Conservation (phyloP, 228 moss, liverwort and hornwort species). For the Sphagnum magellanicum region DNA sequence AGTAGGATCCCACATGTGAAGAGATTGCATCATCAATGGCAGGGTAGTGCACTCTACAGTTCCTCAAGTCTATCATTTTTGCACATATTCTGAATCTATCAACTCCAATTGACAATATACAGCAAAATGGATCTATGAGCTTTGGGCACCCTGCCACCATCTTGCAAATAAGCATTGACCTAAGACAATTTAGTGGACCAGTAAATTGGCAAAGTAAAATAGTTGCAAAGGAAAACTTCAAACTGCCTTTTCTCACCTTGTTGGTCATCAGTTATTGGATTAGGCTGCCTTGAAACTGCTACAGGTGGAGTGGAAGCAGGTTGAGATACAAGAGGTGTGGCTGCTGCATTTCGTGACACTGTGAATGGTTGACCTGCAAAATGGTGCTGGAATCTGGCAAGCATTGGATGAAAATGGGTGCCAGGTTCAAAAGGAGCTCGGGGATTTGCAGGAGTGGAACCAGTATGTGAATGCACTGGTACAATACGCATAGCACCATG, state of each 20-base stretch:
- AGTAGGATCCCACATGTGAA: too few species aligned
- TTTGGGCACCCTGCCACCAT: too few species aligned
- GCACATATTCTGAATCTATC: too few species aligned
- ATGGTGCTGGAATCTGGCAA: slow-evolving; percentile 68
- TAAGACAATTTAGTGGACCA: too few species aligned
- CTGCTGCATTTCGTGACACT: slow-evolving; percentile 17
- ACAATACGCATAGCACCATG: slow-evolving; percentile 83
- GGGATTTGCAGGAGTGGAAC: slow-evolving; percentile 6
- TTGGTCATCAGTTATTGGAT: slow-evolving; percentile 23
- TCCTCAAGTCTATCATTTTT: too few species aligned
- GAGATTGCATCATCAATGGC: too few species aligned
- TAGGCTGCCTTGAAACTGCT: slow-evolving; percentile 25
- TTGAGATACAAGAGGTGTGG: slow-evolving; percentile 19
- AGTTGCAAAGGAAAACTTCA: background rate
- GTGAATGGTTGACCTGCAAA: slow-evolving; percentile 31
- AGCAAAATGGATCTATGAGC: too few species aligned
- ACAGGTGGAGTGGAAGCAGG: slow-evolving; percentile 23
- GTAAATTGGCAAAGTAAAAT: too few species aligned
- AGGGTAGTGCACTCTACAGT: too few species aligned
- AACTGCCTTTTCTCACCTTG: slow-evolving; percentile 22
- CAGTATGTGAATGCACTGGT: slow-evolving; percentile 63
- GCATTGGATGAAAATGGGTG: slow-evolving; percentile 36
- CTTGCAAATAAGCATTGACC: too few species aligned
- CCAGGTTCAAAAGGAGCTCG: slow-evolving; percentile 31
- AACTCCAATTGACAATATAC: too few species aligned